phyloP scores from a whole-genome alignment of 441 rosid species.

The Manihot esculenta region DNA sequence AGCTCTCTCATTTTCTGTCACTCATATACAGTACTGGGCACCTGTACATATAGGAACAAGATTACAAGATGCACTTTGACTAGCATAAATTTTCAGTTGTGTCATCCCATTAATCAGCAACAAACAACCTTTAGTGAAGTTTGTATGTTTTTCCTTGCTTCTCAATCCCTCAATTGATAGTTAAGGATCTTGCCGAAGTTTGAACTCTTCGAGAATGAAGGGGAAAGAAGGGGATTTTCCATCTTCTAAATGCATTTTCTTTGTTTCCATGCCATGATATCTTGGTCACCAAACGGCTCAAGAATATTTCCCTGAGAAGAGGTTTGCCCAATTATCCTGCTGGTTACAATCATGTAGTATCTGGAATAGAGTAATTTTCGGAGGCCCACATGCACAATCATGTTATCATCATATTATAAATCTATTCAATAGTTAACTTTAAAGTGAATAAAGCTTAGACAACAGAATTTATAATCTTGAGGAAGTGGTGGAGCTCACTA shows the following conservation, averaged over 20 bases:
- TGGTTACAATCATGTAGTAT: conserved; percentile 34
- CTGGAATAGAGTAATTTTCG: conserved; percentile 30
- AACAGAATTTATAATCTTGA: conserved; percentile 30
- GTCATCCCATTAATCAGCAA: no score
- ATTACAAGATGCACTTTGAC: no score
- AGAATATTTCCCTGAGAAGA: conserved; percentile 16
- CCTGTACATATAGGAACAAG: no score
- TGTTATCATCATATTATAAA: conserved; percentile 27
- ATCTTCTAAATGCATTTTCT: neutral
- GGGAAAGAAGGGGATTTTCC: neutral
- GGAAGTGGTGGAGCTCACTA: conserved; percentile 19
- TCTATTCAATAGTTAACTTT: conserved; percentile 17
- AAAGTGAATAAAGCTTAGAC: conserved; percentile 19
- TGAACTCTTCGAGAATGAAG: neutral
- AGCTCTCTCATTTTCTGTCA: neutral
- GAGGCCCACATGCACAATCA: conserved; percentile 46
- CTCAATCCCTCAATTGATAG: neutral
- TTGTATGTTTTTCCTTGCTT: neutral
- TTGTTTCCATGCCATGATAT: conserved; percentile 2
- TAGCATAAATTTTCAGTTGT: no score
- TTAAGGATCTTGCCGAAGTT: neutral
- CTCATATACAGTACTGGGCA: no score
- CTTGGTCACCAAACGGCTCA: conserved; percentile 21
- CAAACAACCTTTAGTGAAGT: no score
- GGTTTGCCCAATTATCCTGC: conserved; percentile 30